Percentiles rank a stretch among this genome's conserved stretches.
phyloP scores from a whole-genome alignment of 495 filamentous ascomycete genomes.

The Aspergillus mulundensis region DNA sequence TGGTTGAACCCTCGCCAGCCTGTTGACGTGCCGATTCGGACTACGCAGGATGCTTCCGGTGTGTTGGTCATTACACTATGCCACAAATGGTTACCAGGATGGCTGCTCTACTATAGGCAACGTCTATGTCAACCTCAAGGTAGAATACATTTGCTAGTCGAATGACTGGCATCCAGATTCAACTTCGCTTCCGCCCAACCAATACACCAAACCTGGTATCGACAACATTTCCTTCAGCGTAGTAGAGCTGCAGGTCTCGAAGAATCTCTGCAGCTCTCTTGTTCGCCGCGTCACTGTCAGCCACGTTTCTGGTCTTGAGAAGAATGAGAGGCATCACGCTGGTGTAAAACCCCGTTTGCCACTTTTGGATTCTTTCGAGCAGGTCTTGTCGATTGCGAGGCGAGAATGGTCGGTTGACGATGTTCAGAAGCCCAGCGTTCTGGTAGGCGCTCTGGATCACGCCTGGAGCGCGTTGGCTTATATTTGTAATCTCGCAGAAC shows the following conservation, averaged over 20 bases:
- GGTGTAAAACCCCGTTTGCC: neutral
- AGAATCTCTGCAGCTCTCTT: neutral
- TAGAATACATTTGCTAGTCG: neutral
- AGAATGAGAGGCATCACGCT: neutral
- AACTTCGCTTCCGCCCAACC: neutral
- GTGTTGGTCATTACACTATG: no score
- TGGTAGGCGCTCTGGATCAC: neutral
- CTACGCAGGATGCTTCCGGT: no score
- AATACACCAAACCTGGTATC: conserved; percentile 2
- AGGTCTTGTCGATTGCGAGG: neutral
- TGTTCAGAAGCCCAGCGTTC: neutral
- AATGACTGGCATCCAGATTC: neutral
- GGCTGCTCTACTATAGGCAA: no score
- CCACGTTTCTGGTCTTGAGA: neutral
- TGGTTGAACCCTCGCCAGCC: no score
- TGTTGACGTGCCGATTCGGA: no score
- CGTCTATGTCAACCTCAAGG: no score
- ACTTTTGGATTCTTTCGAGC: neutral
- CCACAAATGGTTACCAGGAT: no score
- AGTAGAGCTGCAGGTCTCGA: neutral
- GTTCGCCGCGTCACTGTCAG: neutral
- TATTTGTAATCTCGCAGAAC: neutral
- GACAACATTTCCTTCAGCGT: neutral
- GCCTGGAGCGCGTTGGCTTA: neutral
- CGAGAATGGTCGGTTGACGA: neutral